Evolutionary conservation across 2,329 filamentous ascomycete species (phyloP).

Genomic region (Epicoccum sorghinum): DNA sequence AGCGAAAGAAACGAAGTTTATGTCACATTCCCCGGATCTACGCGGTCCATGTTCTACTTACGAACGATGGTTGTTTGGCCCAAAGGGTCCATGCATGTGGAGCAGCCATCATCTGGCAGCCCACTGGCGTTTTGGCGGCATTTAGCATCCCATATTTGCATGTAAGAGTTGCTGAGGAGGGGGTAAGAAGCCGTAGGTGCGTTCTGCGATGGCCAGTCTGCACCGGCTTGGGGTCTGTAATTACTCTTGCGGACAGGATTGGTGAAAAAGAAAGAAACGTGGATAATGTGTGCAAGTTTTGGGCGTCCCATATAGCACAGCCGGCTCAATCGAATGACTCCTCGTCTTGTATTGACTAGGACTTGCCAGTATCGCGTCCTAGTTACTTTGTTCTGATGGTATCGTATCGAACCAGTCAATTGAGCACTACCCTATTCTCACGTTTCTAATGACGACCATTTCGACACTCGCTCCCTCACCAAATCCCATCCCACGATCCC

Average conservation of each 20-base stretch:
- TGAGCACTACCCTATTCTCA: too few species aligned
- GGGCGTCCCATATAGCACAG: too few species aligned
- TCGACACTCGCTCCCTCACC: too few species aligned
- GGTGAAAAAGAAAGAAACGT: not conserved
- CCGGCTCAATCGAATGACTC: too few species aligned
- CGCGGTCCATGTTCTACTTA: conserved; percentile 16
- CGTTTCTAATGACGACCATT: too few species aligned
- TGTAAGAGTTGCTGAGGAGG: not conserved
- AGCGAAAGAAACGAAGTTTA: conserved; percentile 9
- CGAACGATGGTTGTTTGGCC: conserved; percentile 9
- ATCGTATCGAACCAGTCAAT: too few species aligned
- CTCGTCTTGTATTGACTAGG: too few species aligned
- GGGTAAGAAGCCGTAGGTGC: not conserved
- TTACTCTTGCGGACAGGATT: not conserved
- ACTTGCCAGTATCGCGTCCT: too few species aligned
- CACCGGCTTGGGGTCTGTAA: not conserved
- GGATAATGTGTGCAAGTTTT: not conserved
- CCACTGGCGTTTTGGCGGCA: conserved; percentile 10
- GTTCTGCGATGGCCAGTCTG: too few species aligned
- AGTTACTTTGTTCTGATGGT: too few species aligned
- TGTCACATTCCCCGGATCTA: conserved; percentile 19
- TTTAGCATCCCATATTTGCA: conserved; percentile 5
- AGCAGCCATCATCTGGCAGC: conserved; percentile 1
- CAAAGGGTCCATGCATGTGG: conserved; percentile 7
- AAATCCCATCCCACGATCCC: too few species aligned